Base-by-base conservation (phyloP, 495 filamentous ascomycete genomes). In the Podospora appendiculata region DNA sequence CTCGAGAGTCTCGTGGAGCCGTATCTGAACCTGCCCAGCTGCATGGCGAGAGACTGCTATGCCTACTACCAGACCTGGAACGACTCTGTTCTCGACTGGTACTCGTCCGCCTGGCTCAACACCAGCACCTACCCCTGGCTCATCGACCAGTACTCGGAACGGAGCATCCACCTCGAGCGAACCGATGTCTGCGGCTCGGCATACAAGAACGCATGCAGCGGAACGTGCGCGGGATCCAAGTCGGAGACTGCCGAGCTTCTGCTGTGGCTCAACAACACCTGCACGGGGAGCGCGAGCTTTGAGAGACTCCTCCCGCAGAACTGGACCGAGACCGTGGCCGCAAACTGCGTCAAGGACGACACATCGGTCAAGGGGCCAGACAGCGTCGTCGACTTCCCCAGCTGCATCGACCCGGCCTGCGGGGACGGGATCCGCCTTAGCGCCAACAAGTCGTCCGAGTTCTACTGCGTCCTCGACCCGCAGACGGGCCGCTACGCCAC, bases 231-330 rank as follows among this genome's bases (percentile, higher is more conserved):
- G 17, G 25, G 25, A 2, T 39, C 47, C 7, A 12, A n/a, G 9
- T 12, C 14, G n/a, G 47, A 48, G 1, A 6, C 16, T 13, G 17
- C 47, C 6, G n/a, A 33, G 47, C 14, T 18, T 3, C 47, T 35
- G 16, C 47, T 48, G 33, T 48, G 47, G 47, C 47, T 48, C 35
- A 48, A 48, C 17, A 40, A 48, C 8, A 48, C 47, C 8, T 48
- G 47, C 47, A 18, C 34, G 9, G 35, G 25, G 2, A 25, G 25
- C 25, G 25, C 25, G 25, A 25, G 25, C 25, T 25, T 25, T 5
- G 25, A 25, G 34, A 13, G 13, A 6, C 7, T 48, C 25, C 36
- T 18, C 11, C 10, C 34, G 47, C 6, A 14, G 34, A 48, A 48
- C 47, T 39, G 34, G 47, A 14, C 33, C n/a, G 34, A 34, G n/a